Evolutionary conservation across 192 early-diverging fungal genomes (phyloP).

Genomic region (Lunasporangiospora selenospora): DNA sequence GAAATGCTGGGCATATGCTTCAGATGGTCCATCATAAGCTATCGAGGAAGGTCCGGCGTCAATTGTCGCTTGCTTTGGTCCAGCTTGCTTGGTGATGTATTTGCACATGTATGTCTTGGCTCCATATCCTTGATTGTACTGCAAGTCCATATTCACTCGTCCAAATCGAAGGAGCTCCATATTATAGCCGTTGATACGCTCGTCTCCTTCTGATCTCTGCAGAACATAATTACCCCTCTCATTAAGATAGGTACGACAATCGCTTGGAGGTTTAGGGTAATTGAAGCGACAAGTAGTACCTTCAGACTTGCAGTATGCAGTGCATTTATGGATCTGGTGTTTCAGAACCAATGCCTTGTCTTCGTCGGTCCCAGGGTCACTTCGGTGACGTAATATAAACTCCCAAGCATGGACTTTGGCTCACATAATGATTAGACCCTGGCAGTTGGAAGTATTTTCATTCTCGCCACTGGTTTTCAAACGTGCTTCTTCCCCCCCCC

Average conservation of each 20-base stretch:
- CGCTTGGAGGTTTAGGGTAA: constrained; percentile 8
- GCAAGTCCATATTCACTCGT: neutral
- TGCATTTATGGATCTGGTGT: constrained; percentile 23
- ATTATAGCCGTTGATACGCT: neutral
- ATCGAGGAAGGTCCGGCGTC: constrained; percentile 4
- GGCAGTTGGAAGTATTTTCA: too few species aligned
- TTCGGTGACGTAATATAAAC: too few species aligned
- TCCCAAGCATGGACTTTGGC: too few species aligned
- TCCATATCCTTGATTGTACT: neutral
- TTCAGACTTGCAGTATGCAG: constrained; percentile 17
- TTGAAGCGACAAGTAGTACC: constrained; percentile 9
- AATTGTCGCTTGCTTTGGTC: constrained; percentile 13
- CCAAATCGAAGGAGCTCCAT: neutral
- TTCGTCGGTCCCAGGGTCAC: too few species aligned
- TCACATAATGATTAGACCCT: too few species aligned
- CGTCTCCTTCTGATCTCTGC: constrained; percentile 2
- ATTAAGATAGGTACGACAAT: constrained; percentile 7
- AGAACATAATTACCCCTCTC: constrained; percentile 11
- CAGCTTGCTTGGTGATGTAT: constrained; percentile 4
- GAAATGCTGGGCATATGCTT: constrained; percentile 14
- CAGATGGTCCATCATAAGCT: neutral
- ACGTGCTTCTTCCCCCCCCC: too few species aligned
- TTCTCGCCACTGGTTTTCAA: too few species aligned
- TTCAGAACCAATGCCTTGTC: constrained; percentile 19
- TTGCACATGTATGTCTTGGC: neutral